Conservation (phyloP, 1,139 yeast genomes). For the Nakaseomyces sp. region DNA sequence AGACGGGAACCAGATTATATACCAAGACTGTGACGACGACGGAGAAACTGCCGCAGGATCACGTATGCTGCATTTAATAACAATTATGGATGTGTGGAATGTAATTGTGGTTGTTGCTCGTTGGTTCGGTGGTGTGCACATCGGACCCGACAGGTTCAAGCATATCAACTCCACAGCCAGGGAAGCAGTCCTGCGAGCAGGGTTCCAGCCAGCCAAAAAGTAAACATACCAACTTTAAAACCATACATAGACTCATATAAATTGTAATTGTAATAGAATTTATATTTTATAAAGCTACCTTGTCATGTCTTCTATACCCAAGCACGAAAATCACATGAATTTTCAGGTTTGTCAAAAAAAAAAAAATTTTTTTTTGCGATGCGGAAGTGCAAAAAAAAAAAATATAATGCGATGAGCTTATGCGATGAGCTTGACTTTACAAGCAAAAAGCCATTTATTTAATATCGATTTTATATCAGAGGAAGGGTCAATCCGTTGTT, state of each 20-base stretch:
- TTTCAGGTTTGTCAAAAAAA: conserved; percentile 13
- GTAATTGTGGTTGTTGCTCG: conserved; percentile 75
- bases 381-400: conserved; percentile 22
- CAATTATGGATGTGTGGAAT: conserved; percentile 77
- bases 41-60: conserved; percentile 98
- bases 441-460: too few relatives aligned
- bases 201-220: conserved; percentile 34
- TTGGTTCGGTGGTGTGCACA: conserved; percentile 89
- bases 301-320: not conserved
- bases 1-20: conserved; percentile 36
- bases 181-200: conserved; percentile 67
- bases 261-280: not conserved
- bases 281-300: too few relatives aligned
- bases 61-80: conserved; percentile 67
- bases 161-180: conserved; percentile 87
- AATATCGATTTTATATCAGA: too few relatives aligned
- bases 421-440: conserved; percentile 4
- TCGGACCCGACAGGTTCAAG: conserved; percentile 90
- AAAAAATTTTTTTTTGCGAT: conserved; percentile 6
- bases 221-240: not conserved
- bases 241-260: too few relatives aligned
- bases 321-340: conserved; percentile 4
- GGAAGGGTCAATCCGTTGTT: not conserved
- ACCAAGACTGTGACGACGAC: conserved; percentile 90
- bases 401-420: conserved; percentile 5